phyloP scores from a whole-genome alignment of 768 basidiomycete genomes.

The Infundibulicybe gibba region DNA sequence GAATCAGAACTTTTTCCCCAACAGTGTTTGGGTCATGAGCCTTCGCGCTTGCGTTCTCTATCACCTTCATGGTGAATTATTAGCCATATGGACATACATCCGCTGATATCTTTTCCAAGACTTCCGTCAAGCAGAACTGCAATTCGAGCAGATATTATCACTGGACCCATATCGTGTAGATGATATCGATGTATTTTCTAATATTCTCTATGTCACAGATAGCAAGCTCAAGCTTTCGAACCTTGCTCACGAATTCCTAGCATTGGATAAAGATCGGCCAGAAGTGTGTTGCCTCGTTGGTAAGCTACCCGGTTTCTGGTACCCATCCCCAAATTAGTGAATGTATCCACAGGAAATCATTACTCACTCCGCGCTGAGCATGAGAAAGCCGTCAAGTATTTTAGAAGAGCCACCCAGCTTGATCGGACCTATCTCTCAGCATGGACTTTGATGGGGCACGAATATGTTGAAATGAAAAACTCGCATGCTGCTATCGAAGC shows the following conservation, averaged over 20 bases:
- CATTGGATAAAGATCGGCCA: slow-evolving; percentile 88
- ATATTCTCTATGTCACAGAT: slow-evolving; percentile 95
- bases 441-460: slow-evolving; percentile 99
- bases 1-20: slow-evolving; percentile 67
- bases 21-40: slow-evolving; percentile 83
- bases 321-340: neutral
- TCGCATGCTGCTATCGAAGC: slow-evolving; percentile 98
- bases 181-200: slow-evolving; percentile 93
- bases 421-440: slow-evolving; percentile 94
- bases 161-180: slow-evolving; percentile 89
- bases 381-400: slow-evolving; percentile 95
- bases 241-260: slow-evolving; percentile 88
- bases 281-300: slow-evolving; percentile 97
- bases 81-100: neutral
- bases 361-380: slow-evolving; percentile 92
- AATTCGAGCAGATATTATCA: slow-evolving; percentile 80
- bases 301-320: slow-evolving; percentile 31
- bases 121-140: slow-evolving; percentile 78
- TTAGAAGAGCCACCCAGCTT: slow-evolving; percentile 90
- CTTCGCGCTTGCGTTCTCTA: slow-evolving; percentile 85
- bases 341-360: slow-evolving; percentile 74
- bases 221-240: slow-evolving; percentile 84
- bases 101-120: slow-evolving; percentile 43
- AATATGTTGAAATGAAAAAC: slow-evolving; percentile 99
- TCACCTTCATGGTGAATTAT: slow-evolving; percentile 76